Evolutionary conservation across 208 protist species (phyloP).

Genomic region (Acanthamoeba royreba): DNA sequence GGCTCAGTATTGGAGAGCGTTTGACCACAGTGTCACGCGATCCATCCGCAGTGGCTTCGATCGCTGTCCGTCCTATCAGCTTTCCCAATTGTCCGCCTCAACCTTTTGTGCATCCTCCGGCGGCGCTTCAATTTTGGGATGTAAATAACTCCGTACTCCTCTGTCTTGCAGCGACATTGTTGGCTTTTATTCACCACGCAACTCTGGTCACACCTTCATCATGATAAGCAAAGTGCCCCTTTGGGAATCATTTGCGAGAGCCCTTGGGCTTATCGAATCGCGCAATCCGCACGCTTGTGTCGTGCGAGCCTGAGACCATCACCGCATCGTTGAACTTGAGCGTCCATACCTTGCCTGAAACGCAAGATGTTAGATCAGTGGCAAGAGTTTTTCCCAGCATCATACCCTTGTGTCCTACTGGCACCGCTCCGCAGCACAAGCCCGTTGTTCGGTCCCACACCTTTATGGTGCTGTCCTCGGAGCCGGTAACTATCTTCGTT

Average conservation of each 20-base stretch:
- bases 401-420: slow-evolving; percentile 16
- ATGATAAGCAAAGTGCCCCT: not conserved
- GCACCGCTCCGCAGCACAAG: not conserved
- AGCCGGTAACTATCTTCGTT: not conserved
- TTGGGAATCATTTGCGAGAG: not conserved
- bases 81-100: not conserved
- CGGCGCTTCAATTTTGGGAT: not conserved
- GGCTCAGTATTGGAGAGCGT: not conserved
- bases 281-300: slow-evolving; percentile 3
- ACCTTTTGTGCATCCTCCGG: not conserved
- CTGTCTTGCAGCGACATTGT: not conserved
- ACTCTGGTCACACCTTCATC: not conserved
- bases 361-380: not conserved
- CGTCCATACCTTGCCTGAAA: slow-evolving; percentile 22
- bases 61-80: not conserved
- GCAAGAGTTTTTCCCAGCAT: not conserved
- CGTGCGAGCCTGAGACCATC: slow-evolving; percentile 25
- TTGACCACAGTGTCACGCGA: not conserved
- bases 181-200: not conserved
- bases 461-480: not conserved
- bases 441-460: not conserved
- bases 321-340: not conserved
- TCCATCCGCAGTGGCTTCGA: slow-evolving; percentile 16
- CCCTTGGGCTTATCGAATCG: not conserved
- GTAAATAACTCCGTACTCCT: not conserved